Conservation (phyloP, 805 yeast genomes). For the Spathaspora passalidarum region DNA sequence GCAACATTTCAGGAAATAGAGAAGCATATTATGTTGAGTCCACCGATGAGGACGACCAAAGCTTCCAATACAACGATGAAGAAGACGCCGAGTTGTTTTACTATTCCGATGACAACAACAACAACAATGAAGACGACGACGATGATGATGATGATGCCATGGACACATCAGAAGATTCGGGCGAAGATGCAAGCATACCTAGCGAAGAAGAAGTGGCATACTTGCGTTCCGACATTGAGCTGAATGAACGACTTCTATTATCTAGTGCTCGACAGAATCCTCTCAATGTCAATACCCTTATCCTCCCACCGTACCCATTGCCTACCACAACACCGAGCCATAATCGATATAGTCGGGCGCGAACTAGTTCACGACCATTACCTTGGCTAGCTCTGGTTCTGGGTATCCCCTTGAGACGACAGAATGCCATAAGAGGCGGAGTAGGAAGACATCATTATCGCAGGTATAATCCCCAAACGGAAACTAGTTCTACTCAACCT, state of each 20-base stretch:
- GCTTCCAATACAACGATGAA: constrained; percentile 5
- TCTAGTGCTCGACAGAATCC: constrained; percentile 25
- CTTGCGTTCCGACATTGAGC: constrained; percentile 1
- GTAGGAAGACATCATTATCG: constrained; percentile 4
- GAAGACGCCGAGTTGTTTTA: constrained; percentile 7
- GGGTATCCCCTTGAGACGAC: constrained; percentile 28
- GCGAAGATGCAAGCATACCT: constrained; percentile 7
- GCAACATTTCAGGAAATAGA: not conserved
- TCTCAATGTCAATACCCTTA: constrained; percentile 16
- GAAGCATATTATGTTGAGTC: constrained; percentile 6
- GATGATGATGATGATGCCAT: constrained; percentile 6
- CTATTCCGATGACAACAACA: constrained; percentile 6
- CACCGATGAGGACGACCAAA: constrained; percentile 7
- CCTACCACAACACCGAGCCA: not conserved
- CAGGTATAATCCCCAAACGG: constrained; percentile 3
- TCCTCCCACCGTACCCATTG: not conserved
- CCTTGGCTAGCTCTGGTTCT: not conserved
- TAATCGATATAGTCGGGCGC: constrained; percentile 4
- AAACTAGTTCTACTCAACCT: not conserved
- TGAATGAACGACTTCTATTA: constrained; percentile 20
- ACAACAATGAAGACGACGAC: constrained; percentile 4
- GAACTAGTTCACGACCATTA: not conserved
- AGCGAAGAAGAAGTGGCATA: constrained; percentile 10
- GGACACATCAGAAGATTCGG: constrained; percentile 3
- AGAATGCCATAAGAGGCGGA: constrained; percentile 27